Conservation (phyloP, 1,284 basidiomycete species). For the Xerocomus amazonicus region DNA sequence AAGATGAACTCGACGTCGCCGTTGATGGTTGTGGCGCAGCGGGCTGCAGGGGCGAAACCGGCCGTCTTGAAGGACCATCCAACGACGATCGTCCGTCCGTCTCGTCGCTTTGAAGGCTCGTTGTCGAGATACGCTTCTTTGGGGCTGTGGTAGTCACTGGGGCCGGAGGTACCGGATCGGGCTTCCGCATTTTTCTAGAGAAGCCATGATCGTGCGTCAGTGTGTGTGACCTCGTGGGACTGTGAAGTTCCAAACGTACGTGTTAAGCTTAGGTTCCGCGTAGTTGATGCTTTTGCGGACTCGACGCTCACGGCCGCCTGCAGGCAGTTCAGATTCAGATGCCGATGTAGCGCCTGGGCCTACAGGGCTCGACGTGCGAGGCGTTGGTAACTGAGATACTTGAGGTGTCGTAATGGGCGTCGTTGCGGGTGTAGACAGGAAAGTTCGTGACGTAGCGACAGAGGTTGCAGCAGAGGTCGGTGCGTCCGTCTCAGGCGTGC, state of each 20-base stretch:
- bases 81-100: constrained; percentile 29
- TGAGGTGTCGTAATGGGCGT: constrained; percentile 36
- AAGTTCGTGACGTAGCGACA: constrained; percentile 38
- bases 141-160: constrained; percentile 28
- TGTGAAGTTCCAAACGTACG: constrained; percentile 48
- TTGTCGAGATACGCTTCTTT: constrained; percentile 33
- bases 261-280: constrained; percentile 85
- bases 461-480: constrained; percentile 33
- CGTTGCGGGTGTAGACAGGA: constrained; percentile 40
- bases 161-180: constrained; percentile 49
- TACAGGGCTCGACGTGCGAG: constrained; percentile 48
- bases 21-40: constrained; percentile 25
- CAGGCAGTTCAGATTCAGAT: constrained; percentile 35
- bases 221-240: constrained; percentile 5
- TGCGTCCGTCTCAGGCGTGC: constrained; percentile 38
- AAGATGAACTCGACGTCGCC: constrained; percentile 31
- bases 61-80: constrained; percentile 18
- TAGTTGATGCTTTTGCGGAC: constrained; percentile 83
- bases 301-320: constrained; percentile 61
- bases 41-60: constrained; percentile 25
- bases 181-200: constrained; percentile 86
- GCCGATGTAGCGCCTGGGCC: constrained; percentile 36
- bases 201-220: constrained; percentile 8
- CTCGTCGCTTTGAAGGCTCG: constrained; percentile 25
- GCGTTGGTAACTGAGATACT: constrained; percentile 39